Percentiles rank a stretch among this genome's conserved stretches.
Evolutionary conservation across 2,329 filamentous ascomycete genomes (phyloP).

Genomic region (Sporothrix variecibatus): DNA sequence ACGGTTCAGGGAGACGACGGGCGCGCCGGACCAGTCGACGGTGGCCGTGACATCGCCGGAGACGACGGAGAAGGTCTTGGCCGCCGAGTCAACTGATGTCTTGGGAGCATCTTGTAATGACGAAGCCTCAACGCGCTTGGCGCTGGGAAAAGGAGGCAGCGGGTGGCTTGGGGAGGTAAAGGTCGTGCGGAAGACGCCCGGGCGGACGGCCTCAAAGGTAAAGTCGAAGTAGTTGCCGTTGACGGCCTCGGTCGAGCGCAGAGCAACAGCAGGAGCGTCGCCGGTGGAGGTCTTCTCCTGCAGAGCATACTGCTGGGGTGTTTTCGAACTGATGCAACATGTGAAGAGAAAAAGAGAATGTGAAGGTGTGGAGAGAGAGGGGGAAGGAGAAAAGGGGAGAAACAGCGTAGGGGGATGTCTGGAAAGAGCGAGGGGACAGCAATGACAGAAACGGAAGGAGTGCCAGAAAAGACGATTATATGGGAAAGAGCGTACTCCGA

Average conservation of each 20-base stretch:
- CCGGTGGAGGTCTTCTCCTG: constrained; percentile 18
- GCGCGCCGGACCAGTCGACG: constrained; percentile 60
- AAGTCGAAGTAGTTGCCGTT: constrained; percentile 53
- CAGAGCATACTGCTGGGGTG: constrained; percentile 35
- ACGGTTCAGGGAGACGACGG: constrained; percentile 59
- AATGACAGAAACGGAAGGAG: constrained; percentile 3
- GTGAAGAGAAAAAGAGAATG: not conserved
- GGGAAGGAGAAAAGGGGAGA: not conserved
- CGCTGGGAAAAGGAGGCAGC: constrained; percentile 65
- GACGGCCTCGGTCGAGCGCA: constrained; percentile 43
- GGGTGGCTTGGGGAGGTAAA: constrained; percentile 64
- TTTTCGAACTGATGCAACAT: constrained; percentile 28
- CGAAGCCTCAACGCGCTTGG: constrained; percentile 39
- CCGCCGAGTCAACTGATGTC: constrained; percentile 35
- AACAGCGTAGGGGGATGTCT: not conserved
- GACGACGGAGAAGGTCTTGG: constrained; percentile 46
- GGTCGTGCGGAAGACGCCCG: constrained; percentile 67
- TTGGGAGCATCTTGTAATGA: not conserved
- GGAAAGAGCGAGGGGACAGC: constrained; percentile 8
- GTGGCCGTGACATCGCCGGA: constrained; percentile 53
- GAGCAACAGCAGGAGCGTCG: constrained; percentile 29
- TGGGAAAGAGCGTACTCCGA: not conserved
- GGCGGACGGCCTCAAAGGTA: constrained; percentile 61
- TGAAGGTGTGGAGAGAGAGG: not conserved
- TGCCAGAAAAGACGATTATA: not conserved